Evolutionary conservation across 148 eudicot genomes (phyloP).

Genomic region (Camellia granthamiana): DNA sequence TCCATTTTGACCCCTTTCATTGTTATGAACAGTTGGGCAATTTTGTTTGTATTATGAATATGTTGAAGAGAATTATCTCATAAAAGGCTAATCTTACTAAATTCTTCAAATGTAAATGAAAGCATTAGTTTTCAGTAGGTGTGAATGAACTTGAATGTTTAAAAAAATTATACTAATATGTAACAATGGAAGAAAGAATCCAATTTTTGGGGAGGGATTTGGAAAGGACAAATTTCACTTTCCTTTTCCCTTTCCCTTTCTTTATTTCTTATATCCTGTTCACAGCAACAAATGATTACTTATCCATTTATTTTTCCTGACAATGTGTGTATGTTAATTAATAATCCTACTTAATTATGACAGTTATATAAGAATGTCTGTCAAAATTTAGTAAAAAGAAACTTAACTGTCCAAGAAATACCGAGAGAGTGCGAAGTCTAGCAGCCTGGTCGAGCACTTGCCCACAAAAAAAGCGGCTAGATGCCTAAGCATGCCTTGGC

Average conservation of each 20-base stretch:
- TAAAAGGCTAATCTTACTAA: background rate
- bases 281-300: background rate
- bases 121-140: background rate
- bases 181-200: background rate
- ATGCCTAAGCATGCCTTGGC: background rate
- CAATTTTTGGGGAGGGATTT: background rate
- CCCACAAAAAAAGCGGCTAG: background rate
- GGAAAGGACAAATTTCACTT: no score
- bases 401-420: constrained; percentile 3
- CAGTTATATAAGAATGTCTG: background rate
- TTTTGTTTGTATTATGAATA: background rate
- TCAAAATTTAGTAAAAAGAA: background rate
- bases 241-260: background rate
- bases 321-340: background rate
- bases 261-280: background rate
- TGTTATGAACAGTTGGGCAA: background rate
- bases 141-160: background rate
- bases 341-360: background rate
- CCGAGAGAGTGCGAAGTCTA: background rate
- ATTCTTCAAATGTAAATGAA: background rate
- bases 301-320: background rate
- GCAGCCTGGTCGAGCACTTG: background rate
- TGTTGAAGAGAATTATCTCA: background rate
- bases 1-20: background rate
- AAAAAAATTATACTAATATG: background rate